Base-by-base conservation (phyloP, 768 basidiomycete genomes). In the Leccinellum albellum region DNA sequence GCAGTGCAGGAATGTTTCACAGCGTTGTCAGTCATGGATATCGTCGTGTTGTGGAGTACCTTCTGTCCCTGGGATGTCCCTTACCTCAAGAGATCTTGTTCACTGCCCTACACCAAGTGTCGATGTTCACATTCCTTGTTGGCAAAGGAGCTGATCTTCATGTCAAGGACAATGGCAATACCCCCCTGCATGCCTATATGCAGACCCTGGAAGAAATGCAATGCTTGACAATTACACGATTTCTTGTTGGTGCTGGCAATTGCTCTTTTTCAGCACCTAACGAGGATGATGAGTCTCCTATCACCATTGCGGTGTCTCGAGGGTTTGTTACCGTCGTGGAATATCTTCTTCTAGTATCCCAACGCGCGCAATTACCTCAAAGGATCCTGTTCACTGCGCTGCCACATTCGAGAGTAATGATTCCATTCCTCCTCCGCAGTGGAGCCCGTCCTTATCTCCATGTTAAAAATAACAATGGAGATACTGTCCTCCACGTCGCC, bases 401-500 rank as follows among this genome's bases (percentile, higher is more conserved):
- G 14, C 14, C 2, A 33, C 2, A 6, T 6, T 28, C 6, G 1
- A 28, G 5, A 28, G 14, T 6, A 4, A 33, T 33, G 32, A 10
- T 33, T 33, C 32, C 14, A 35, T 35, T 35, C 33, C 33, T 35
- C 33, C 0, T 35, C 17, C 15, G 10, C 4, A 44, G 12, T 4
- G 42, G 42, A 44, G 42, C 33, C 2, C 15, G 17, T 35, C 33
- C 15, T 15, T 3, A 15, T 33, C 33, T 33, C 8, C n/a, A 42
- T 42, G 40, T 20, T 20, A 42, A 0, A 20, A 10, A 21, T 0
- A 0, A 0, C 17, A 5, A 42, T 10, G 40, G 40, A 0, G 9
- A 42, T 15, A 42, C 40, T 7, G 8, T 42, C 40, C 20, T 21
- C 17, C 20, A 42, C 9, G 0, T 6, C 12, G 40, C 40, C 20